Evolutionary conservation across 805 yeast genomes (phyloP), one percentile per base, ranked within the genome.

Genomic region (Saturnispora zaruensis): DNA sequence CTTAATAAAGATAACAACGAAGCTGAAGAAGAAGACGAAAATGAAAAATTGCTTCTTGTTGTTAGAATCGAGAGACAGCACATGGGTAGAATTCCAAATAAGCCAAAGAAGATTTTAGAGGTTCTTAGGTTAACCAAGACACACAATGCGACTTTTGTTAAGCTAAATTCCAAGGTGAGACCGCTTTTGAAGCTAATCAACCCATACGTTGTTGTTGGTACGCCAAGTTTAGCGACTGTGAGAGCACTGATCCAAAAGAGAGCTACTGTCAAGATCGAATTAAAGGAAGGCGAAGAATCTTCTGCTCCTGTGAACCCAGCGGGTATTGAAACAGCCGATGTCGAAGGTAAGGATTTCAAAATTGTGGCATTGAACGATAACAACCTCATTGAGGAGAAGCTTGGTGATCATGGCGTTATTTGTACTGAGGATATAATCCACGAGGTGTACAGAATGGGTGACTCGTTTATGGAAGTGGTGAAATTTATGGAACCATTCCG

Each of bases 371-470:
- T 86, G 58, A 86, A 85, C 64, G 88, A 82, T 66, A 86, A 86
- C 70, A 81, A 79, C 58, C 66, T 81, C 38, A 82, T 86, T 47
- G 95, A 86, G 68, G 89, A 84, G 59, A 70, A 73, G 59, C 72
- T 86, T 54, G 83, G 83, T 38, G 85, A 82, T 7, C 69, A 72
- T 49, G 89, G 91, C 26, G 70, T 83, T 53, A 79, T 86, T 55
- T 86, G 95, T 77, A 76, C 84, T 18, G 93, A 86, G 69, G 95
- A 86, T 67, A 72, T 86, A 50, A 77, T 86, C 49, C 87, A 82
- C 61, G 91, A 85, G 67, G 73, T 86, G 48, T 72, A 71, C 20
- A 64, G 80, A 16, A 59, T 84, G 57, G 85, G 88, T 18, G 87
- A 79, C 24, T 68, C 75, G 53, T 86, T 86, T 71, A 78, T 80